These are phyloP conservation scores for Wallacemonas sp. DNA, from an alignment of 208 protist species.

Conservation along the genomic window DNA sequence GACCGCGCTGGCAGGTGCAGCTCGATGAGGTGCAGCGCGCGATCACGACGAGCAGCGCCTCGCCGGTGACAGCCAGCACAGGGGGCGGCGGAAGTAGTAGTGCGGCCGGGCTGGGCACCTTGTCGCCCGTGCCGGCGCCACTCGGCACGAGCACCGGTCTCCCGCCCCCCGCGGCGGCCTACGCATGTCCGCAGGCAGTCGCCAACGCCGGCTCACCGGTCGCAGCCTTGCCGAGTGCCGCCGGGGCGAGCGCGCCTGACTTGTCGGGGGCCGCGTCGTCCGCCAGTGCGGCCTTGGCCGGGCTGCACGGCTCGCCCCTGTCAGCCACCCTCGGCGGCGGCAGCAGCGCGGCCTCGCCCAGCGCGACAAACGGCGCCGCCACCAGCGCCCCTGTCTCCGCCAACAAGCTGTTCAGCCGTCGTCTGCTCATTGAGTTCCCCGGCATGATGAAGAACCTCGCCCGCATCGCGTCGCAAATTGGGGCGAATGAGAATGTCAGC, in stretches of 20 bases:
- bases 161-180: too few species aligned
- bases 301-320: background rate
- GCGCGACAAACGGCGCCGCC: background rate
- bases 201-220: too few species aligned
- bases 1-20: slow-evolving; percentile 87
- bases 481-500: slow-evolving; percentile 49
- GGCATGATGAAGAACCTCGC: slow-evolving; percentile 66
- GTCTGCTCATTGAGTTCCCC: slow-evolving; percentile 78
- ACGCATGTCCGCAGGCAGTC: too few species aligned
- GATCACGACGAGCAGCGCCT: slow-evolving; percentile 53
- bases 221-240: too few species aligned
- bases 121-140: background rate
- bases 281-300: slow-evolving; percentile 5
- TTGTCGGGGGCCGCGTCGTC: background rate
- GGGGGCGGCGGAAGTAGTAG: too few species aligned
- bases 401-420: slow-evolving; percentile 69
- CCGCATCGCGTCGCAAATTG: slow-evolving; percentile 45
- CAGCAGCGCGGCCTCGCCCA: background rate
- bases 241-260: background rate
- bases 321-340: background rate
- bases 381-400: slow-evolving; percentile 33
- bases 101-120: background rate
- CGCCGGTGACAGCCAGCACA: slow-evolving; percentile 15
- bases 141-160: too few species aligned
- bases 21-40: slow-evolving; percentile 88